Percentiles rank a stretch among this genome's conserved stretches.
Conservation (phyloP, 2,329 filamentous ascomycete genomes). For the Ophiostoma sp. region DNA sequence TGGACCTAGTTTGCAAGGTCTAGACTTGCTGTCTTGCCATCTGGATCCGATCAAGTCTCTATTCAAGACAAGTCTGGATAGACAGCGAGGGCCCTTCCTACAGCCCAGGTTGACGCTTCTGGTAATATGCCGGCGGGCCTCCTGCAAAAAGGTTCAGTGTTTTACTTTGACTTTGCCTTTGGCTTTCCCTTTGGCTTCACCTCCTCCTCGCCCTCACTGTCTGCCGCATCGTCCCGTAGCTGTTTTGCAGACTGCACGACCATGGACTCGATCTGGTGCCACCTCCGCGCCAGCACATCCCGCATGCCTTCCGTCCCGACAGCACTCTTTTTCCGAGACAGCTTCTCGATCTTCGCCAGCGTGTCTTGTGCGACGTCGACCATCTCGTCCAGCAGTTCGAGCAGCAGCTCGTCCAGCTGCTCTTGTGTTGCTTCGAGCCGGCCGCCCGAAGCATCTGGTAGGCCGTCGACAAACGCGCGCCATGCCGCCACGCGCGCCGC, state of each 20-base stretch:
- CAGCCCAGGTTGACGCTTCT: too few relatives aligned
- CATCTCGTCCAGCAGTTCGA: constrained; percentile 23
- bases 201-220: background rate
- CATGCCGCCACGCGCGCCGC: constrained; percentile 21
- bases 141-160: too few relatives aligned
- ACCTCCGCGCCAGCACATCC: constrained; percentile 23
- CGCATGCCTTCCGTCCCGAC: constrained; percentile 24
- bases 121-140: too few relatives aligned
- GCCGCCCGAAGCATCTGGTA: constrained; percentile 12
- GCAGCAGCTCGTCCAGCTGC: constrained; percentile 19
- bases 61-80: background rate
- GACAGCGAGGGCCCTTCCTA: too few relatives aligned
- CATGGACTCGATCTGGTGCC: constrained; percentile 27
- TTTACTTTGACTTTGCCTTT: background rate
- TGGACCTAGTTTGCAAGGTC: background rate
- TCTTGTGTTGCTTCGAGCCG: constrained; percentile 8
- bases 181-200: background rate
- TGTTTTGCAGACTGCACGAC: constrained; percentile 20
- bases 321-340: constrained; percentile 14
- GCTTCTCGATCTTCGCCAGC: constrained; percentile 17
- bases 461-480: constrained; percentile 24
- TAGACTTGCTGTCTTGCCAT: background rate
- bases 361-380: constrained; percentile 19
- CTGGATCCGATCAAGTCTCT: background rate
- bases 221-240: constrained; percentile 10